Percentiles rank a stretch among this genome's conserved stretches.
Evolutionary conservation across 129 eudicot genomes (phyloP).

Genomic region (Pseudognaphalium luteoalbum): DNA sequence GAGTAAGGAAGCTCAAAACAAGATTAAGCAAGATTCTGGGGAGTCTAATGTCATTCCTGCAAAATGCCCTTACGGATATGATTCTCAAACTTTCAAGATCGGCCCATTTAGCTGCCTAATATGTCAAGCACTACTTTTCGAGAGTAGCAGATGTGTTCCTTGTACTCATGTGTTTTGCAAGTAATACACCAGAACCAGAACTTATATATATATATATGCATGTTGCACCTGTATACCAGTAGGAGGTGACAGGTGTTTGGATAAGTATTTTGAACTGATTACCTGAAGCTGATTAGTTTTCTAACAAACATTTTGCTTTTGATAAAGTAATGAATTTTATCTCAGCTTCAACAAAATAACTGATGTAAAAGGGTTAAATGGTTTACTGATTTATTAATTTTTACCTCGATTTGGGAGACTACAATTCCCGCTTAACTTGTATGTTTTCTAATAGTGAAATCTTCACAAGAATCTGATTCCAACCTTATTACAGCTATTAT

Average conservation of each 20-base stretch:
- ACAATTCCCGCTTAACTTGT: too few relatives aligned
- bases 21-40: slow-evolving; percentile 49
- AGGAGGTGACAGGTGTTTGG: slow-evolving; percentile 16
- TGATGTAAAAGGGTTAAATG: neutral
- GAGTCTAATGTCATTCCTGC: slow-evolving; percentile 52
- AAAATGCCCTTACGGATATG: slow-evolving; percentile 96
- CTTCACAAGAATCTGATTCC: too few relatives aligned
- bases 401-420: too few relatives aligned
- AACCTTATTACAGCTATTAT: neutral
- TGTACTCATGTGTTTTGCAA: slow-evolving; percentile 95
- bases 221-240: neutral
- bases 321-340: neutral
- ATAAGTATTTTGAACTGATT: slow-evolving; percentile 5
- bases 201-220: slow-evolving; percentile 7
- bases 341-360: neutral
- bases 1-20: slow-evolving; percentile 55
- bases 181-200: slow-evolving; percentile 35
- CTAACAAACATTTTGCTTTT: neutral
- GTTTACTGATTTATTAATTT: neutral
- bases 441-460: too few relatives aligned
- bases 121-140: slow-evolving; percentile 93
- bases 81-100: slow-evolving; percentile 78
- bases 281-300: neutral
- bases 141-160: slow-evolving; percentile 81
- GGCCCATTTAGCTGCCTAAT: slow-evolving; percentile 94